phyloP scores from a whole-genome alignment of 805 yeast species.

The Candida coquimbonensis region DNA sequence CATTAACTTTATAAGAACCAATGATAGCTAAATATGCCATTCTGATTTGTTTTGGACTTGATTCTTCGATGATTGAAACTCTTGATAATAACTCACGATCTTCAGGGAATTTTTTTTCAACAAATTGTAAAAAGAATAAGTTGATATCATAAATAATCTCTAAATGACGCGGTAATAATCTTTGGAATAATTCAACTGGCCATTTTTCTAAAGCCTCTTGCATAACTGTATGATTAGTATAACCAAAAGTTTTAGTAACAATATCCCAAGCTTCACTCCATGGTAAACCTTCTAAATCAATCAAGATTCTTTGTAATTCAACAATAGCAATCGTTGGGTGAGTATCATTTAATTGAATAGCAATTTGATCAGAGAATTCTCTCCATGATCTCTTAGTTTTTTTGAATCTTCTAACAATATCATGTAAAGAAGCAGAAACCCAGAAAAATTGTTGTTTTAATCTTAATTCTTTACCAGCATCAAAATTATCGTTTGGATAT shows the following conservation, averaged over 20 bases:
- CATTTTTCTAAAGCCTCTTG: constrained; percentile 93
- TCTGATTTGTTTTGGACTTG: constrained; percentile 72
- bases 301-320: constrained; percentile 78
- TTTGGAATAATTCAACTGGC: constrained; percentile 79
- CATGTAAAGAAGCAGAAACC: constrained; percentile 92
- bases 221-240: constrained; percentile 94
- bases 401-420: constrained; percentile 83
- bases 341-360: constrained; percentile 91
- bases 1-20: constrained; percentile 90
- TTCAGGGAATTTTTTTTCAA: constrained; percentile 69
- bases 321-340: constrained; percentile 91
- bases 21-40: constrained; percentile 90
- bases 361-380: constrained; percentile 78
- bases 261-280: constrained; percentile 88
- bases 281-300: constrained; percentile 72
- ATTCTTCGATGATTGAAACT: constrained; percentile 84
- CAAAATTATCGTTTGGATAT: constrained; percentile 91
- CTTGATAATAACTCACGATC: constrained; percentile 55
- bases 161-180: constrained; percentile 81
- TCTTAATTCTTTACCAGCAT: constrained; percentile 84
- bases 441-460: constrained; percentile 94
- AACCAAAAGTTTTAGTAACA: constrained; percentile 75
- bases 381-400: constrained; percentile 71
- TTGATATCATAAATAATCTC: constrained; percentile 87
- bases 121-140: constrained; percentile 66